Percentiles rank a stretch among this genome's conserved stretches.
Conservation (phyloP, 2,329 filamentous ascomycete species). For the Fusarium nanum region DNA sequence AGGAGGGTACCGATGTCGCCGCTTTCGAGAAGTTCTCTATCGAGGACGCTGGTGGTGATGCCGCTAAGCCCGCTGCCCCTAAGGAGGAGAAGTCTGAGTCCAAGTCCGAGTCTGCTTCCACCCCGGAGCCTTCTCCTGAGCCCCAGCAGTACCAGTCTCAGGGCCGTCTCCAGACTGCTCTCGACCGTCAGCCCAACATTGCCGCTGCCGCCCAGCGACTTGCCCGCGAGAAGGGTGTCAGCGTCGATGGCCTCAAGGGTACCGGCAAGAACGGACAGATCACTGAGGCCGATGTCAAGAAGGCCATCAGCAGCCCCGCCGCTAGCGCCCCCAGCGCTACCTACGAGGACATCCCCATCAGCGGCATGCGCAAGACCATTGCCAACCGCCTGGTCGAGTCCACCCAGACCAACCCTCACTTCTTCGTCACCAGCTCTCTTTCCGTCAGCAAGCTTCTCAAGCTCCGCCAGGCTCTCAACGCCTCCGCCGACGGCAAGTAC, state of each 20-base stretch:
- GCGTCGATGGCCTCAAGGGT: constrained; percentile 83
- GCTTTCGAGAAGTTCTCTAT: constrained; percentile 91
- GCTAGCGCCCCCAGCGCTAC: constrained; percentile 68
- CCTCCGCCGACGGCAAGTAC: constrained; percentile 89
- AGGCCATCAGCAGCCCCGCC: constrained; percentile 72
- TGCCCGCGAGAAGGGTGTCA: constrained; percentile 85
- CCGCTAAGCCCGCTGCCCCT: constrained; percentile 67
- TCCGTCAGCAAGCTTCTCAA: constrained; percentile 96
- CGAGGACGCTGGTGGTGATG: constrained; percentile 89
- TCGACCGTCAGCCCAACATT: constrained; percentile 84
- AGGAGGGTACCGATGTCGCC: constrained; percentile 87
- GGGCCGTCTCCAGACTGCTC: constrained; percentile 82
- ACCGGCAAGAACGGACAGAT: constrained; percentile 87
- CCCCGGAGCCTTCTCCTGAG: constrained; percentile 58
- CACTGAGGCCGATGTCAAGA: constrained; percentile 93
- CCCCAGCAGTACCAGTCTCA: constrained; percentile 78
- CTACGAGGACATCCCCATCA: constrained; percentile 87
- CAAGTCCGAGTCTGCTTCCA: constrained; percentile 64
- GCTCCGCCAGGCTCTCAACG: constrained; percentile 93
- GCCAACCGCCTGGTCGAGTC: constrained; percentile 90
- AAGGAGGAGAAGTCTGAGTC: constrained; percentile 76
- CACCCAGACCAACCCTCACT: constrained; percentile 94
- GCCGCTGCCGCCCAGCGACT: constrained; percentile 81
- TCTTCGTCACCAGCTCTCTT: constrained; percentile 91
- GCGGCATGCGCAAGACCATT: constrained; percentile 98